Base-by-base conservation (phyloP, 2,329 filamentous ascomycete species). In the Beauveria sp. region DNA sequence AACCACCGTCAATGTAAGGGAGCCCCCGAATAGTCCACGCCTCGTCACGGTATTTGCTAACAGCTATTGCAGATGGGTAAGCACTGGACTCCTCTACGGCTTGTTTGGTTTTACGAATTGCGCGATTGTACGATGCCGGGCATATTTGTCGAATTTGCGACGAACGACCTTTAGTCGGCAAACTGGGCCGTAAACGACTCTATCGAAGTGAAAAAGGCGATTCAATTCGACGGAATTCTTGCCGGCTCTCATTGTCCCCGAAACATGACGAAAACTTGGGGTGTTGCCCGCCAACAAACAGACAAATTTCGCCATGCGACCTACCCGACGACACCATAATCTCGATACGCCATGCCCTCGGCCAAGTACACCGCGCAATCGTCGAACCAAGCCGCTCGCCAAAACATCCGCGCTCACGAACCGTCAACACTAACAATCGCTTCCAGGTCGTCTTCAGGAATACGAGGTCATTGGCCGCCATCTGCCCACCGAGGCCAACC, bases 391-490 rank as follows among this genome's bases (percentile, higher is more conserved):
- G 24, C 20, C 44, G 37, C 52, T 46, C 37, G 44, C 34, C 58
- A 30, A 24, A 16, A 5, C 43, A 5, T 16, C 24, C 9, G 43
- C 24, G 30, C 18, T 40, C 44, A 34, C 50, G 26, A 53, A 46
- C 16, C n/a, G 16, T 26, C n/a, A 26, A 63, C 54, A 74, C 77
- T 75, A 66, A 74, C 70, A 65, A 62, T 63, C 47, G 59, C 61
- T 53, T 53, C 61, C 80, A 99, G 94, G 92, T 91, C 94, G 94
- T 87, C 92, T 99, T 84, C 90, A 92, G 80, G 94, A 99, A 88
- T 99, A 96, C 88, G 94, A 97, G 88, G 93, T 99, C 85, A 96
- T 99, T 78, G 94, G 96, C 84, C 93, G 96, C 82, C 93, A 97
- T 83, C 82, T 99, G 89, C 94, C 94, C 82, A 91, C 89, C 76